Evolutionary conservation across 768 basidiomycete species (phyloP), one percentile per base, ranked within the genome.

Genomic region (Mycena leptocephala): DNA sequence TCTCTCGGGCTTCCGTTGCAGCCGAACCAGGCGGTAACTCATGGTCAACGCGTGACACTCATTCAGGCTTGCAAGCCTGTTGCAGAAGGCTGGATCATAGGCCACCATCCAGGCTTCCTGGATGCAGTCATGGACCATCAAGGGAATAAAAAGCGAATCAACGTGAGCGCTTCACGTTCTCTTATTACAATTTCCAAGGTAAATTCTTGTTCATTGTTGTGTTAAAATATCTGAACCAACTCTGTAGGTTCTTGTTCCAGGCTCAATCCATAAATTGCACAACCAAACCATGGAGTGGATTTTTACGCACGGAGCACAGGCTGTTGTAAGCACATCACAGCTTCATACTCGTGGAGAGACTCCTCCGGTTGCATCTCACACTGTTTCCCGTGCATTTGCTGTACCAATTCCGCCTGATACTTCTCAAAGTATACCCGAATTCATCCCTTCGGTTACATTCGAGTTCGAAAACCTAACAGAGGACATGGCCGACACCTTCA

Each of bases 271-370:
- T 7, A 0, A 14, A 16, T 30, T 69, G 9, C 67, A 69, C 37
- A 28, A 41, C 1, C 53, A 69, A 24, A 69, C 67, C 2, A 41
- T 69, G 5, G 48, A 69, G 35, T 69, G 67, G 53, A 69, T 69
- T 6, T 69, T 69, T 22, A 16, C 37, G 5, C 67, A 69, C 58
- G 67, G 67, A 0, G 20, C 14, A 37, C 3, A 41, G 13, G 67
- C 67, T 1, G 67, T 58, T 32, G 55, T 58, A 6, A 58, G 16
- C 2, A 69, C 67, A 8, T 56, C 67, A 3, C 67, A 69, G 22
- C 67, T 69, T n/a, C 37, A 30, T 11, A 41, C 53, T 8, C 55
- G 67, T 28, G 55, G 67, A 3, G 53, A 56, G 22, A 69, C 16
- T 9, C 5, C 39, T 22, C 67, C 67, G 0, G 5, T 56, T 41